Percentiles rank a stretch among this genome's conserved stretches.
Conservation (phyloP, 106 monocot species). For the Gastrodia elata region DNA sequence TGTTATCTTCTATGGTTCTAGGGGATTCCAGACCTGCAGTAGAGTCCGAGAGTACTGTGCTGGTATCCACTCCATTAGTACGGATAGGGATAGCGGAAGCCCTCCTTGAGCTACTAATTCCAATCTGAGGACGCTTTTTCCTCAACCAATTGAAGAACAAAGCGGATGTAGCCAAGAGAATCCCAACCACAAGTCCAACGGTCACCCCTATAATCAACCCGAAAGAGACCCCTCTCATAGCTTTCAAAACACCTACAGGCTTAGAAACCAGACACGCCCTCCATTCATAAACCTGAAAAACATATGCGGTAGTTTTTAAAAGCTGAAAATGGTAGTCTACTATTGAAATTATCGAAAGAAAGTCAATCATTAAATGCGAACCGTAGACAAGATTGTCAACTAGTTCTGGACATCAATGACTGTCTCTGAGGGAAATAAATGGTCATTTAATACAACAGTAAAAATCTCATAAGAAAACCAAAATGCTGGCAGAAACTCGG, state of each 20-base stretch:
- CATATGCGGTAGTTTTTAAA: background rate
- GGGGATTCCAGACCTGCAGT: slow-evolving; percentile 56
- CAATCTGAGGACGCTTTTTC: slow-evolving; percentile 29
- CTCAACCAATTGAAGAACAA: slow-evolving; percentile 49
- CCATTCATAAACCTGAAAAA: slow-evolving; percentile 18
- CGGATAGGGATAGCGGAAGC: slow-evolving; percentile 59
- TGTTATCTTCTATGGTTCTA: slow-evolving; percentile 15
- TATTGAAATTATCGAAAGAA: background rate
- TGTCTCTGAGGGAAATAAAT: background rate
- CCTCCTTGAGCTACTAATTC: slow-evolving; percentile 55
- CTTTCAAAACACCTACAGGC: slow-evolving; percentile 11
- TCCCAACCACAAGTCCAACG: slow-evolving; percentile 61
- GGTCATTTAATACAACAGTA: background rate
- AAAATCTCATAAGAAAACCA: background rate
- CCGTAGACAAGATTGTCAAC: background rate
- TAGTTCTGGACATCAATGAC: background rate
- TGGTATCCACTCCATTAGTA: slow-evolving; percentile 44
- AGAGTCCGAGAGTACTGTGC: slow-evolving; percentile 49
- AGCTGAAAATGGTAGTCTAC: background rate
- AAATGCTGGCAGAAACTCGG: background rate
- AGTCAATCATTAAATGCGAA: background rate
- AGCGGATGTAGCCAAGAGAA: slow-evolving; percentile 42
- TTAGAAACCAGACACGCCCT: slow-evolving; percentile 1
- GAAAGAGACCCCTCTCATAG: slow-evolving; percentile 52
- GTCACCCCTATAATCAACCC: slow-evolving; percentile 71